phyloP scores from a whole-genome alignment of 495 filamentous ascomycete species.

The Halenospora varia region DNA sequence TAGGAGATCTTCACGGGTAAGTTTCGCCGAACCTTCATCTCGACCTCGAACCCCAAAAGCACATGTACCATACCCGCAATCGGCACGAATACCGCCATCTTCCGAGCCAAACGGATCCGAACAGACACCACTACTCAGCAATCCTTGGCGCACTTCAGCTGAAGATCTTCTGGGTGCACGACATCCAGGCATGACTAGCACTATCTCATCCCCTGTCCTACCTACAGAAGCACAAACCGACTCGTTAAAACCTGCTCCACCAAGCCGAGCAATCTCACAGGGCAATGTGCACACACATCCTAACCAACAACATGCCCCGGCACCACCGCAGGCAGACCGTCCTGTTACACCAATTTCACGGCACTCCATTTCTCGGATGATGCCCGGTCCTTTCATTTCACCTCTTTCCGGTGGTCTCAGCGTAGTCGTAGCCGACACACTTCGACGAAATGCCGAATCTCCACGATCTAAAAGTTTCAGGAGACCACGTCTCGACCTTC shows the following conservation, averaged over 20 bases:
- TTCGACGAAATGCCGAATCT: constrained; percentile 45
- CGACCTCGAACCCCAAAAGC: constrained; percentile 9
- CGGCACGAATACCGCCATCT: constrained; percentile 5
- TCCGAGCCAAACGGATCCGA: constrained; percentile 7
- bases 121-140: constrained; percentile 18
- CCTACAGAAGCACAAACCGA: constrained; percentile 18
- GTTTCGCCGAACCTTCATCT: constrained; percentile 13
- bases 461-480: constrained; percentile 8
- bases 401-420: constrained; percentile 52
- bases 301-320: constrained; percentile 12
- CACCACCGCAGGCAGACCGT: constrained; percentile 18
- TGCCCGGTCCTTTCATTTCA: constrained; percentile 44
- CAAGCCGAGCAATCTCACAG: constrained; percentile 10
- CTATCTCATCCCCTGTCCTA: constrained; percentile 12
- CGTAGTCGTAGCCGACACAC: constrained; percentile 58
- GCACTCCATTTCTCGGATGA: constrained; percentile 25
- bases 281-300: constrained; percentile 23
- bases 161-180: constrained; percentile 15
- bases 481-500: constrained; percentile 5
- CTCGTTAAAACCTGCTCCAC: constrained; percentile 5
- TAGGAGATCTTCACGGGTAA: constrained; percentile 21
- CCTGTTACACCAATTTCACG: constrained; percentile 19
- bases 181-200: constrained; percentile 13
- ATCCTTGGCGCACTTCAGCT: constrained; percentile 19
- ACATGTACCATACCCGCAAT: constrained; percentile 16